Conservation (phyloP, 208 protist genomes). For the Trypanosomatidae sp. region DNA sequence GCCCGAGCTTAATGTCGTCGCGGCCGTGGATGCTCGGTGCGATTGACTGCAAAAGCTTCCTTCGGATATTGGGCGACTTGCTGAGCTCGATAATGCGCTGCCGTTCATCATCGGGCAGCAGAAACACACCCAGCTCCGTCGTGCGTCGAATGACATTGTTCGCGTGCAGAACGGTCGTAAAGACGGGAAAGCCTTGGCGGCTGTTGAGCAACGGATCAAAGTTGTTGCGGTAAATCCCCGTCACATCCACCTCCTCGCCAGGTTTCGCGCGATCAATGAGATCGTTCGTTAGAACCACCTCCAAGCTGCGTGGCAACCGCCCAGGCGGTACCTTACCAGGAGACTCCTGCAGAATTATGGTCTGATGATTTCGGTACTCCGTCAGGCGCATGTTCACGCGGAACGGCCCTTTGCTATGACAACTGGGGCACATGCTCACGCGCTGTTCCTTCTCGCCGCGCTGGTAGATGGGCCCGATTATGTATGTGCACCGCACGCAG, state of each 20-base stretch:
- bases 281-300: conserved; percentile 98
- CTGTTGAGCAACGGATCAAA: conserved; percentile 98
- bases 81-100: conserved; percentile 89
- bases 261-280: conserved; percentile 98
- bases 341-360: conserved; percentile 98
- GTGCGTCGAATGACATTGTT: conserved; percentile 96
- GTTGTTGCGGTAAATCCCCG: conserved; percentile 98
- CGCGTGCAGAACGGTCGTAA: conserved; percentile 98
- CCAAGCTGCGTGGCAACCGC: conserved; percentile 97
- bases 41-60: conserved; percentile 96
- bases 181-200: conserved; percentile 99
- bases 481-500: conserved; percentile 94
- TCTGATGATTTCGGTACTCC: conserved; percentile 99
- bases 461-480: conserved; percentile 93
- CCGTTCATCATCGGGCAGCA: conserved; percentile 90
- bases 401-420: conserved; percentile 95
- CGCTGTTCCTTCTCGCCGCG: conserved; percentile 86
- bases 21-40: conserved; percentile 99
- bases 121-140: conserved; percentile 82
- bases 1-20: conserved; percentile 98
- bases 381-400: conserved; percentile 96
- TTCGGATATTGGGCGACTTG: conserved; percentile 83
- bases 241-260: conserved; percentile 98
- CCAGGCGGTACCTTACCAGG: conserved; percentile 98
- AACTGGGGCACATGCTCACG: conserved; percentile 89